phyloP scores from a whole-genome alignment of 768 basidiomycete species.

The Lepiota venenata region DNA sequence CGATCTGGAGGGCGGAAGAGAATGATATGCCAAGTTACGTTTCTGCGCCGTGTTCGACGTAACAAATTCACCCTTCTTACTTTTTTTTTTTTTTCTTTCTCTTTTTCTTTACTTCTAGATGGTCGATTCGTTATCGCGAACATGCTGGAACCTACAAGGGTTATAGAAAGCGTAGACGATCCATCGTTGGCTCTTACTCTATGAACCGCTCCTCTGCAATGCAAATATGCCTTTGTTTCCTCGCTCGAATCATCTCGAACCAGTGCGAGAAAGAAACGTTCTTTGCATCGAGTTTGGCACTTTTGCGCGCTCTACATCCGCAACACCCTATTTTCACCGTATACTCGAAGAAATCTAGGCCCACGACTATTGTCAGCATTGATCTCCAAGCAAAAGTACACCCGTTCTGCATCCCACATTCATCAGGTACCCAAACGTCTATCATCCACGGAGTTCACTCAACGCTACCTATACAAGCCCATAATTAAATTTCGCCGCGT shows the following conservation, averaged over 20 bases:
- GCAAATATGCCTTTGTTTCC: too few relatives aligned
- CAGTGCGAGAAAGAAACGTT: neutral
- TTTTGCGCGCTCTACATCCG: neutral
- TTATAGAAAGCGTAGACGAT: conserved; percentile 30
- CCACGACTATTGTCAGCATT: too few relatives aligned
- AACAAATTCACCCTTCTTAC: neutral
- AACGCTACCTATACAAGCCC: too few relatives aligned
- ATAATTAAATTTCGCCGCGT: too few relatives aligned
- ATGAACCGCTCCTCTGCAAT: neutral
- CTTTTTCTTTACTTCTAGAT: conserved; percentile 27
- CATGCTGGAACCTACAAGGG: conserved; percentile 41
- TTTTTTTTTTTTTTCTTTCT: conserved; percentile 3
- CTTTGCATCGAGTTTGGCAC: neutral
- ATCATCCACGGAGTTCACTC: too few relatives aligned
- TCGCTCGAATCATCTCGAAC: neutral
- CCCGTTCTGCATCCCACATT: too few relatives aligned
- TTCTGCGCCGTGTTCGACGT: conserved; percentile 13
- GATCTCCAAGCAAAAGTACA: too few relatives aligned
- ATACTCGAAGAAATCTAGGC: neutral
- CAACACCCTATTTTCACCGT: conserved; percentile 4
- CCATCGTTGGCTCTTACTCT: neutral
- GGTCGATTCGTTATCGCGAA: conserved; percentile 42
- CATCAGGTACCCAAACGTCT: too few relatives aligned
- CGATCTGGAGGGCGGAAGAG: conserved; percentile 64
- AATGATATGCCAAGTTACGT: conserved; percentile 73